Evolutionary conservation across 2,329 filamentous ascomycete species (phyloP), one percentile per base, ranked within the genome.

Genomic region (Phialophora tarda): DNA sequence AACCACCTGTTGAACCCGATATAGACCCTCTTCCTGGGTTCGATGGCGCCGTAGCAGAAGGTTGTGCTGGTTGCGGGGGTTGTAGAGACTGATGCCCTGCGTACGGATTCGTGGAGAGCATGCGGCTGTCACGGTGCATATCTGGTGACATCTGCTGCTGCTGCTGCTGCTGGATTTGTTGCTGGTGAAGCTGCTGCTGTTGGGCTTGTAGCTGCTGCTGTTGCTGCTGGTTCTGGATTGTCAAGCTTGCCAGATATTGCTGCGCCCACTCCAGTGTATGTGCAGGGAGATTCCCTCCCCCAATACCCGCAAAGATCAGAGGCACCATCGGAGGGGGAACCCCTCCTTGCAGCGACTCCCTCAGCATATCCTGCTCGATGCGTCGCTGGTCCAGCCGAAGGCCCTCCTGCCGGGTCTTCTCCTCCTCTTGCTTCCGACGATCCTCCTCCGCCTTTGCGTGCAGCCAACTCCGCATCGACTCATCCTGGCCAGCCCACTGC

Each of bases 251-350:
- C 75, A 89, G 83, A 73, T 86, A 87, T 73, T 91, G 88, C 74
- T 91, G 89, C 12, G 86, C 85, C 85, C 85, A 89, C 74, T 92
- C 89, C 61, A 91, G 72, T 3, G 86, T 85, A 34, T 84, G 82
- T 69, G 86, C 86, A 23, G 88, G 82, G 30, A 89, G 77, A 62
- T 82, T 81, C 41, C 87, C 87, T 47, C 88, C 88, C 54, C 85
- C 85, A 83, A 92, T 89, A 51, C 89, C 88, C 12, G 88, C 86
- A 77, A 93, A 92, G 26, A 93, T 87, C 66, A 92, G 80, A 6
- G 91, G 91, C 28, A 93, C 84, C 84, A 93, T 86, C 41, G 88
- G 84, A 12, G 90, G 89, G 10, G 91, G 90, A 59, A 93, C 87
- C 11, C 90, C 90, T 44, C 88, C 87, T 62, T 84, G 82, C 61